Base-by-base conservation (phyloP, 225 moss, liverwort and hornwort species). In the Climacium dendroides region DNA sequence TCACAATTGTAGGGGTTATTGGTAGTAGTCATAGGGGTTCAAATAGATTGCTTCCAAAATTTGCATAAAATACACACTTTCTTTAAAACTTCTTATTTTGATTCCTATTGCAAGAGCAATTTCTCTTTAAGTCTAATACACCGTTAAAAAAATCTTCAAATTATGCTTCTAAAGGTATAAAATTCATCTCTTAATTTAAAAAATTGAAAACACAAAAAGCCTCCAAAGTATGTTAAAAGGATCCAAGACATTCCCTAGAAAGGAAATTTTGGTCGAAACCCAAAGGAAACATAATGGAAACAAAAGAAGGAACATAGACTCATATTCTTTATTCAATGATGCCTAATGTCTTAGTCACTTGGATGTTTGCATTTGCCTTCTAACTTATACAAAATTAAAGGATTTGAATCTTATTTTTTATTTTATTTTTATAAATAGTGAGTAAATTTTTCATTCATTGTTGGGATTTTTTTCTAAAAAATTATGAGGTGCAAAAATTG, bases 1-100 rank as follows among this genome's bases (percentile, higher is more conserved):
- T 6, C 0, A 29, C 2, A 11, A 29, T 45, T 45, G 9, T 0
- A 4, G 1, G 0, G 0, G 6, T 28, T 1, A 2, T 29, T 45
- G 18, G 29, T 72, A 2, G 4, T 0, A 17, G 0, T 10, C 10
- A 29, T 29, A 5, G 6, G 0, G 45, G 7, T 72, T 18, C 17
- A 17, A 17, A 4, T 18, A 29, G 11, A 29, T 29, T 17, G 10
- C 6, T 72, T 72, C 3, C 2, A 10, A 71, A 39, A 15, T 43
- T 43, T 43, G 15, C 9, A 15, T 2, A 37, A 29, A 72, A 17
- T 17, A 3, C 2, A 72, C 1, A 10, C 0, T 72, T 16, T 72
- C 6, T 45, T 45, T 72, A 0, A 72, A 72, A 45, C 2, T 14
- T 28, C 1, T 72, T 29, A 29, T 72, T 72, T 0, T 0, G 29